A percentile compares a stretch with the other conserved stretches of the same genome.
Conservation (phyloP, 2,329 filamentous ascomycete genomes). For the Aspergillus fumigatiaffinis region DNA sequence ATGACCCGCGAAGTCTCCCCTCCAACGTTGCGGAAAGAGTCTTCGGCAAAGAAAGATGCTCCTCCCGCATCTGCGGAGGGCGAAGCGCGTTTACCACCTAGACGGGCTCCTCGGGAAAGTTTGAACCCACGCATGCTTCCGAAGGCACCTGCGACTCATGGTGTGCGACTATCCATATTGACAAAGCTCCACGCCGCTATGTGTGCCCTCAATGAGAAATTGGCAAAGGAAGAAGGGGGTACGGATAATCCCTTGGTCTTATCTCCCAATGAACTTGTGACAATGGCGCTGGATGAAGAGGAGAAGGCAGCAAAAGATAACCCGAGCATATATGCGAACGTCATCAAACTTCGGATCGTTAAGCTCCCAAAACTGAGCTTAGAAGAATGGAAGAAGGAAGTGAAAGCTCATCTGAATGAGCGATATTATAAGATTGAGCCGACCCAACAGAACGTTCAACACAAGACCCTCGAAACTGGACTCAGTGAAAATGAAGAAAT, state of each 20-base stretch:
- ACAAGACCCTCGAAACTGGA: conserved; percentile 63
- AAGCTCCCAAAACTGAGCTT: conserved; percentile 70
- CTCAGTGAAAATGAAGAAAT: conserved; percentile 66
- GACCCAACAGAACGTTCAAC: conserved; percentile 32
- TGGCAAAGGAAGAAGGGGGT: conserved; percentile 27
- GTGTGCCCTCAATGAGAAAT: conserved; percentile 37
- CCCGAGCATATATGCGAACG: conserved; percentile 70
- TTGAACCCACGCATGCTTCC: conserved; percentile 45
- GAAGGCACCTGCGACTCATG: conserved; percentile 42
- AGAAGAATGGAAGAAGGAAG: conserved; percentile 66
- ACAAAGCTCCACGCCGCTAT: conserved; percentile 44
- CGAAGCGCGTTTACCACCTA: conserved; percentile 17
- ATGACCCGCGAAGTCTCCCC: conserved; percentile 25
- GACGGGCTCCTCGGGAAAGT: conserved; percentile 37
- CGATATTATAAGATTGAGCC: conserved; percentile 33
- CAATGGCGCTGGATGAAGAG: conserved; percentile 61
- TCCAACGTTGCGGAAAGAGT: conserved; percentile 19
- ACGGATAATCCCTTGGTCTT: conserved; percentile 35
- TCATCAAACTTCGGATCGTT: conserved; percentile 77
- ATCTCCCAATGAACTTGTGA: conserved; percentile 41
- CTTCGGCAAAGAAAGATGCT: conserved; percentile 3
- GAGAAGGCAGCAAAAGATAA: conserved; percentile 67
- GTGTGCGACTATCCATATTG: conserved; percentile 40
- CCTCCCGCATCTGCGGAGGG: background rate
- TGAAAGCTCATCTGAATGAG: conserved; percentile 42